Evolutionary conservation across 2,329 filamentous ascomycete genomes (phyloP).

Genomic region (Atkinsonella hypoxylon): DNA sequence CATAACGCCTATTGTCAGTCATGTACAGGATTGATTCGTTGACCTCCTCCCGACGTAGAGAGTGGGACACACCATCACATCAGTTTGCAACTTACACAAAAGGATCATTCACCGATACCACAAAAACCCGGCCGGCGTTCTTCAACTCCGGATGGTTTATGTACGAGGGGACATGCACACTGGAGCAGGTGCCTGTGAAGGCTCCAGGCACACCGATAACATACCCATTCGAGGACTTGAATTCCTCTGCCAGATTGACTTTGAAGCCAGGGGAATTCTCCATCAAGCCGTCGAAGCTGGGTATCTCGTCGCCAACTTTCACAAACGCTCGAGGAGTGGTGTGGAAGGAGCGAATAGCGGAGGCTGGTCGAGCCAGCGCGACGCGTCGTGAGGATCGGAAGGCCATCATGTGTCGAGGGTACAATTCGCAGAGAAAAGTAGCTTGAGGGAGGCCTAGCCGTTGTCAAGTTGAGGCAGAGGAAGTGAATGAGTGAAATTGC

Average conservation of each 20-base stretch:
- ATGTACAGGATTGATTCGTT: background rate
- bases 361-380: constrained; percentile 18
- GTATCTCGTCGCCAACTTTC: constrained; percentile 68
- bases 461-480: background rate
- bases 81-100: constrained; percentile 59
- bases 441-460: background rate
- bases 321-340: constrained; percentile 51
- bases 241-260: constrained; percentile 72
- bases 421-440: no score
- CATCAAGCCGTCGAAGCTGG: constrained; percentile 62
- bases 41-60: background rate
- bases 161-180: constrained; percentile 71
- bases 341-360: constrained; percentile 43
- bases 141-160: constrained; percentile 69
- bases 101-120: constrained; percentile 85
- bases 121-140: constrained; percentile 72
- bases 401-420: constrained; percentile 17
- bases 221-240: constrained; percentile 58
- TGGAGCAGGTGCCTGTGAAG: constrained; percentile 49
- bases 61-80: background rate
- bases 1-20: background rate
- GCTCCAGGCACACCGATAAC: constrained; percentile 79
- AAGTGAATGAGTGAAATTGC: background rate
- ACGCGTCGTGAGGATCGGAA: constrained; percentile 24
- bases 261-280: constrained; percentile 87